These are phyloP conservation scores for Canavalia ensiformis DNA, from an alignment of 306 rosid species.

Conservation along the genomic window DNA sequence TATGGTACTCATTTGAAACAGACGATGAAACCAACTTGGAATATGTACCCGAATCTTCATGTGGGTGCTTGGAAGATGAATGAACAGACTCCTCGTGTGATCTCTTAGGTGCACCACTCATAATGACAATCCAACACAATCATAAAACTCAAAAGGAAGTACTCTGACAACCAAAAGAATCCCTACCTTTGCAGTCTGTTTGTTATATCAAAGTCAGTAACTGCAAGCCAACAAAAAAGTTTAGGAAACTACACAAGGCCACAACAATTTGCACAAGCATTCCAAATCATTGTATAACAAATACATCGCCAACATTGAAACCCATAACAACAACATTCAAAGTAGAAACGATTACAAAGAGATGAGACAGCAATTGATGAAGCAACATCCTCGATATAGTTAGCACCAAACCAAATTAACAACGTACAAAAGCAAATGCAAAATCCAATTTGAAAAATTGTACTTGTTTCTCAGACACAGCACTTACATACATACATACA, in stretches of 20 bases:
- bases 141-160: slow-evolving; percentile 45
- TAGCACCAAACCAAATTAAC: slow-evolving; percentile 39
- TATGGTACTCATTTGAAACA: slow-evolving; percentile 67
- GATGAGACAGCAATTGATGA: slow-evolving; percentile 25
- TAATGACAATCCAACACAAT: slow-evolving; percentile 47
- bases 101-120: slow-evolving; percentile 87
- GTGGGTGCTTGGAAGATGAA: slow-evolving; percentile 72
- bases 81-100: slow-evolving; percentile 81
- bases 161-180: slow-evolving; percentile 42
- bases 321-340: slow-evolving; percentile 2
- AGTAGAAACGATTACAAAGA: slow-evolving; percentile 1
- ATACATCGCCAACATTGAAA: slow-evolving; percentile 28
- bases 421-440: not conserved
- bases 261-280: slow-evolving; percentile 3
- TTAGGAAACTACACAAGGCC: slow-evolving; percentile 18
- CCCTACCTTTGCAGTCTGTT: slow-evolving; percentile 18
- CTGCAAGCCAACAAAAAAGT: slow-evolving; percentile 41
- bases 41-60: slow-evolving; percentile 71
- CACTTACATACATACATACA: slow-evolving; percentile 19
- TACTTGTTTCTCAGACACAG: not conserved
- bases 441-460: slow-evolving; percentile 27
- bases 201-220: slow-evolving; percentile 27
- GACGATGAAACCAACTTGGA: slow-evolving; percentile 62
- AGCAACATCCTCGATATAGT: slow-evolving; percentile 10
- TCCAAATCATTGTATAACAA: slow-evolving; percentile 21